A percentile compares a stretch with the other conserved stretches of the same genome.
Conservation (phyloP, 257 asterid species). For the Leonotis leonurus region DNA sequence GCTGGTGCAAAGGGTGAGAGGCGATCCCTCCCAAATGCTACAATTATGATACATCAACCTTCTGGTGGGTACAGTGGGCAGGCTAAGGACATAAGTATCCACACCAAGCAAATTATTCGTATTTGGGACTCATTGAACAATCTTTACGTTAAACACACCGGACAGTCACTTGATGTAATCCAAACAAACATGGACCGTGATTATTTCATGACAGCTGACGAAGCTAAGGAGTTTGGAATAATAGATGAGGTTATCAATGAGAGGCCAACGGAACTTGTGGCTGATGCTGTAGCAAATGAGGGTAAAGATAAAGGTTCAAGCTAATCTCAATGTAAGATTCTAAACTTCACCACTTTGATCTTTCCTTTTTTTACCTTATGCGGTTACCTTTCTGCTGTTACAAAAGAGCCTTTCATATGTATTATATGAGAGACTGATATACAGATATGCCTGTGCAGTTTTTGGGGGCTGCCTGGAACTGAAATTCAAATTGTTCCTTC, state of each 20-base stretch:
- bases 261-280: constrained; percentile 63
- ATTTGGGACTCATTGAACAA: constrained; percentile 72
- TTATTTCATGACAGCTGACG: constrained; percentile 83
- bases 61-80: constrained; percentile 95
- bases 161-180: constrained; percentile 55
- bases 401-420: background rate
- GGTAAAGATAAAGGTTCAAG: constrained; percentile 50
- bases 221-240: constrained; percentile 88
- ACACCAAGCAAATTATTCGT: constrained; percentile 79
- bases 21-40: constrained; percentile 79
- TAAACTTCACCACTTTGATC: background rate
- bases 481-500: background rate
- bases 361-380: background rate
- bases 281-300: constrained; percentile 60
- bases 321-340: constrained; percentile 40
- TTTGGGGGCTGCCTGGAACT: background rate
- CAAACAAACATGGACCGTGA: constrained; percentile 83
- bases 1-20: constrained; percentile 97
- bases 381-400: background rate
- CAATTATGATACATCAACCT: constrained; percentile 91
- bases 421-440: background rate
- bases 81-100: constrained; percentile 82
- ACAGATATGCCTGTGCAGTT: background rate
- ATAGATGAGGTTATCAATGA: constrained; percentile 83
- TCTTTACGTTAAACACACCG: constrained; percentile 79